Evolutionary conservation across 805 yeast species (phyloP).

Genomic region (Wickerhamiella dianesei): DNA sequence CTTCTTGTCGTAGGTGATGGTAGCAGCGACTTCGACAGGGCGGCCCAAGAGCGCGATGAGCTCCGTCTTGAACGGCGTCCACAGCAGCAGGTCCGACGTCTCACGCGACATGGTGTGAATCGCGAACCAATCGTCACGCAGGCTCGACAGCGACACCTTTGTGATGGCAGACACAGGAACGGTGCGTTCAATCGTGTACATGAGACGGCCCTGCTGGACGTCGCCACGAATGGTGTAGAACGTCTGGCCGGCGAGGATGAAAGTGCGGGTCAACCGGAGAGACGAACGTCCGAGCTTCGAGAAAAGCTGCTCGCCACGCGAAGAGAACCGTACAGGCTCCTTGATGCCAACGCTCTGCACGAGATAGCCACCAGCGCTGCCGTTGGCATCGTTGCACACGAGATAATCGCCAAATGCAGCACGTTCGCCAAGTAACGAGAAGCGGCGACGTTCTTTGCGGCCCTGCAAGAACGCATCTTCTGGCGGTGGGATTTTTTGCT

Average conservation of each 20-base stretch:
- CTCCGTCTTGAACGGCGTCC: slow-evolving; percentile 81
- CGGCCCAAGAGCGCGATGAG: slow-evolving; percentile 36
- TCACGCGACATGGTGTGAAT: slow-evolving; percentile 36
- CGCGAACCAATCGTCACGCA: slow-evolving; percentile 91
- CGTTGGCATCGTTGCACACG: slow-evolving; percentile 57
- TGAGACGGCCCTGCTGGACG: slow-evolving; percentile 46
- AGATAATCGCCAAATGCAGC: slow-evolving; percentile 91
- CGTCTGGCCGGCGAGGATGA: slow-evolving; percentile 48
- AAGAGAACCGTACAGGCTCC: slow-evolving; percentile 63
- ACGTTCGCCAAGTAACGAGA: slow-evolving; percentile 77
- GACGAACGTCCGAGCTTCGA: slow-evolving; percentile 91
- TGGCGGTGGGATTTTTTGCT: slow-evolving; percentile 38
- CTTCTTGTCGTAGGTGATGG: slow-evolving; percentile 76
- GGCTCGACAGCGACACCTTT: slow-evolving; percentile 52
- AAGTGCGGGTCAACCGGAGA: slow-evolving; percentile 55
- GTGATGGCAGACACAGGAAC: slow-evolving; percentile 48
- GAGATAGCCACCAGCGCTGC: slow-evolving; percentile 65
- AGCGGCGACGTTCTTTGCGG: slow-evolving; percentile 77
- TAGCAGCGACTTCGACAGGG: slow-evolving; percentile 51
- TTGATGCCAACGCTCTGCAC: slow-evolving; percentile 53
- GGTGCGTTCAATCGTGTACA: slow-evolving; percentile 48
- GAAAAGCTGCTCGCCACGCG: slow-evolving; percentile 64
- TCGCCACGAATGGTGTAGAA: slow-evolving; percentile 64
- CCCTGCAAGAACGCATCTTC: slow-evolving; percentile 34
- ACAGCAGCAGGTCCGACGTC: slow-evolving; percentile 68